These are phyloP conservation scores for Xylariaceae sp. DNA, from an alignment of 2,329 filamentous ascomycete genomes.

Conservation along the genomic window DNA sequence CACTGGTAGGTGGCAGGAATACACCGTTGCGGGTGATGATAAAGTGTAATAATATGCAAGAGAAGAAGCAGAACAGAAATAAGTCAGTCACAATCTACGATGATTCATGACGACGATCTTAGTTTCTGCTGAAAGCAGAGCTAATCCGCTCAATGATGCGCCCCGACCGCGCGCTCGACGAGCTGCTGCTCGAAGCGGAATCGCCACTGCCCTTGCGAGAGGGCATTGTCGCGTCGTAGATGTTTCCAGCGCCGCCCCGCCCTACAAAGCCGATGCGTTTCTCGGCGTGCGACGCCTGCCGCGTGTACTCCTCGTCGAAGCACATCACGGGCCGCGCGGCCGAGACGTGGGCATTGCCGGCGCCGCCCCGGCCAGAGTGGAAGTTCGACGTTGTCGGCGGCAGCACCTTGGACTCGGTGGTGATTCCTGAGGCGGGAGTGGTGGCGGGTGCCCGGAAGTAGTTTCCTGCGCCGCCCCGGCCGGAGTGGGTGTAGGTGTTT, in stretches of 20 bases:
- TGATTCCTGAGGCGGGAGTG: conserved; percentile 42
- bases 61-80: not conserved
- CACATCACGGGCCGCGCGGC: conserved; percentile 55
- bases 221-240: conserved; percentile 28
- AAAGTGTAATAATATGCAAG: not conserved
- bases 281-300: conserved; percentile 49
- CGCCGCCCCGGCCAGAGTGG: conserved; percentile 63
- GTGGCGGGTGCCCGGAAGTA: conserved; percentile 45
- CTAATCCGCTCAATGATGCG: conserved; percentile 40
- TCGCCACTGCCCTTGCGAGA: conserved; percentile 15
- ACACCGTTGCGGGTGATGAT: too few species aligned
- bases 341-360: conserved; percentile 57
- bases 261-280: conserved; percentile 57
- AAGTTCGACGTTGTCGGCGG: conserved; percentile 47
- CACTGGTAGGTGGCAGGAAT: too few species aligned
- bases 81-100: not conserved
- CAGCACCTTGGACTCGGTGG: conserved; percentile 41
- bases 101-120: too few species aligned
- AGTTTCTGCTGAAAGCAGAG: conserved; percentile 32
- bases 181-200: conserved; percentile 26
- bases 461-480: conserved; percentile 56
- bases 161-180: conserved; percentile 27
- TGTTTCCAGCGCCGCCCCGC: conserved; percentile 62
- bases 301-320: conserved; percentile 64
- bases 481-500: conserved; percentile 48